phyloP scores from a whole-genome alignment of 78 protist genomes.

The Guillardia theta region DNA sequence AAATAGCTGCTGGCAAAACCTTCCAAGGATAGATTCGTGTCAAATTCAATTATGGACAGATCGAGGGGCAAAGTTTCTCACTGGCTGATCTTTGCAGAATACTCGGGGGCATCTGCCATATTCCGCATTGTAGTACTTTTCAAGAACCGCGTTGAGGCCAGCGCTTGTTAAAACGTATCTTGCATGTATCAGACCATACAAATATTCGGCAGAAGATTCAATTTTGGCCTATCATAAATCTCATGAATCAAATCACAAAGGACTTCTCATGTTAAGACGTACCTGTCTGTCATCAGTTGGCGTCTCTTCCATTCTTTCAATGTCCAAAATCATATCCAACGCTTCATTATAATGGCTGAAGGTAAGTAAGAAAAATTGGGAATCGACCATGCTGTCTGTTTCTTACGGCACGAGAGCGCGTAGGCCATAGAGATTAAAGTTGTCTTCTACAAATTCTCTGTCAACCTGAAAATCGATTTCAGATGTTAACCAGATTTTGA shows the following conservation, averaged over 20 bases:
- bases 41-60: no score
- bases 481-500: neutral
- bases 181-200: conserved; percentile 19
- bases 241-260: neutral
- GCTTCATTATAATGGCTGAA: conserved; percentile 3
- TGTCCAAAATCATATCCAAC: conserved; percentile 6
- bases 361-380: no score
- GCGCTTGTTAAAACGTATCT: neutral
- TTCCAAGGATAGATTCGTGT: no score
- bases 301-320: conserved; percentile 22
- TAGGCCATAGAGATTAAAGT: neutral
- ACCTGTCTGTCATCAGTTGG: conserved; percentile 10
- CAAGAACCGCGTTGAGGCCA: neutral
- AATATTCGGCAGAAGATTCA: neutral
- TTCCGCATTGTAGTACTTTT: conserved; percentile 24
- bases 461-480: neutral
- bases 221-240: neutral
- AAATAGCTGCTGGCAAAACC: conserved; percentile 8
- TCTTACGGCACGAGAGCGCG: conserved; percentile 6
- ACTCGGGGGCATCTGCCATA: neutral
- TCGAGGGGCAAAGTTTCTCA: neutral
- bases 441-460: conserved; percentile 29
- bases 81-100: conserved; percentile 28
- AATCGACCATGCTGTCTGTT: no score
- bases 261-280: neutral